These are phyloP conservation scores for Choiromyces venosus DNA, from an alignment of 495 filamentous ascomycete species.

Conservation along the genomic window DNA sequence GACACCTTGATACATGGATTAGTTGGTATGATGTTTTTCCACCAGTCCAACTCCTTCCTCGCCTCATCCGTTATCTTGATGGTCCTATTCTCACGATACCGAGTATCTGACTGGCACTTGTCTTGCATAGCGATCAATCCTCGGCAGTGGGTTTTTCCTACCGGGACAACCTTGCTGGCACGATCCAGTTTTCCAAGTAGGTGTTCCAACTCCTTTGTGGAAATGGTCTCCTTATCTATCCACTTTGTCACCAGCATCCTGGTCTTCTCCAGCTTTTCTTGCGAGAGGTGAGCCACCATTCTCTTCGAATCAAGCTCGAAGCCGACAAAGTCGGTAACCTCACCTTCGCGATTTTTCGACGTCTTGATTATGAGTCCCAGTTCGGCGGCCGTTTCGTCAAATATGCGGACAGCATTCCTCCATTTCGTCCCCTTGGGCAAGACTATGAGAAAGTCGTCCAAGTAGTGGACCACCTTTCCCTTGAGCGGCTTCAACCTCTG, in stretches of 20 bases:
- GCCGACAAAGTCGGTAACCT: neutral
- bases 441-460: slow-evolving; percentile 25
- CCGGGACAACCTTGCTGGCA: neutral
- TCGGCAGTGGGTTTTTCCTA: neutral
- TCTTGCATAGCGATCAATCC: neutral
- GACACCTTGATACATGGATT: neutral
- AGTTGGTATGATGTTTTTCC: neutral
- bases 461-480: slow-evolving; percentile 14
- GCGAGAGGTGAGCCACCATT: neutral
- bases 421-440: neutral
- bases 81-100: neutral
- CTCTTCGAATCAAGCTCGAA: neutral
- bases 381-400: neutral
- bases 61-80: neutral
- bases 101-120: neutral
- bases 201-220: neutral
- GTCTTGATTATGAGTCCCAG: slow-evolving; percentile 3
- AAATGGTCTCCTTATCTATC: neutral
- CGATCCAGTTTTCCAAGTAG: neutral
- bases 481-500: neutral
- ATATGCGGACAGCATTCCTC: neutral
- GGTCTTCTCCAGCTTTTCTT: neutral
- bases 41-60: neutral
- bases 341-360: slow-evolving; percentile 3
- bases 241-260: neutral